Percentiles rank a stretch among this genome's conserved stretches.
Conservation (phyloP, 306 rosid species). For the Vicia villosa region DNA sequence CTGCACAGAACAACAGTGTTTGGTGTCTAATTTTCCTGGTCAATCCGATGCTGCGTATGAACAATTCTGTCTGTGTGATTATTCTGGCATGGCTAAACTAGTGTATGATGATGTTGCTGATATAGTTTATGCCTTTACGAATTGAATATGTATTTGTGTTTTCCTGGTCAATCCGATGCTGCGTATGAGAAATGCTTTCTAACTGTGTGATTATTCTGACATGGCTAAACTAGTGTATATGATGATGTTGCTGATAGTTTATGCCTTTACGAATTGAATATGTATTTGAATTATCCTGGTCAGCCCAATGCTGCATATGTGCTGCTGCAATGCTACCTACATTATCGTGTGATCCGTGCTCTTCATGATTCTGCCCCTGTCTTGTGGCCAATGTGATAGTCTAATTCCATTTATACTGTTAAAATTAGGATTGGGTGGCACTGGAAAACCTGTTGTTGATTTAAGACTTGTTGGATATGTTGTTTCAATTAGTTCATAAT, state of each 20-base stretch:
- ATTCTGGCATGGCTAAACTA: conserved; percentile 5
- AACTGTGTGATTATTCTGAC: conserved; percentile 15
- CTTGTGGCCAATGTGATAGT: conserved; percentile 8
- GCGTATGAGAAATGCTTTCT: conserved; percentile 1
- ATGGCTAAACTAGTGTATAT: conserved; percentile 12
- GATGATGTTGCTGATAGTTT: conserved; percentile 28
- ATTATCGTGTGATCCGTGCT: neutral
- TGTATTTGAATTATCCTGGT: conserved; percentile 18
- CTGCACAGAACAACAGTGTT: neutral
- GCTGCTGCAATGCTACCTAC: neutral
- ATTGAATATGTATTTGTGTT: conserved; percentile 19
- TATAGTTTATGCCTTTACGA: conserved; percentile 20
- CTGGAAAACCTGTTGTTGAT: conserved; percentile 9
- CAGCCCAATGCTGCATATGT: neutral
- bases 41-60: neutral
- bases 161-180: conserved; percentile 6
- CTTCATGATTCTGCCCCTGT: neutral
- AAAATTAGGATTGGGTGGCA: conserved; percentile 3
- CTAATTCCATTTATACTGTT: neutral
- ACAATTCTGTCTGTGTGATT: conserved; percentile 17
- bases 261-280: conserved; percentile 13
- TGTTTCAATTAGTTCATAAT: neutral
- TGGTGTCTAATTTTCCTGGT: neutral
- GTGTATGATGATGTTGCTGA: conserved; percentile 18
- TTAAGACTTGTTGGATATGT: conserved; percentile 19